Conservation (phyloP, 2,329 filamentous ascomycete species). For the Nemania sp. region DNA sequence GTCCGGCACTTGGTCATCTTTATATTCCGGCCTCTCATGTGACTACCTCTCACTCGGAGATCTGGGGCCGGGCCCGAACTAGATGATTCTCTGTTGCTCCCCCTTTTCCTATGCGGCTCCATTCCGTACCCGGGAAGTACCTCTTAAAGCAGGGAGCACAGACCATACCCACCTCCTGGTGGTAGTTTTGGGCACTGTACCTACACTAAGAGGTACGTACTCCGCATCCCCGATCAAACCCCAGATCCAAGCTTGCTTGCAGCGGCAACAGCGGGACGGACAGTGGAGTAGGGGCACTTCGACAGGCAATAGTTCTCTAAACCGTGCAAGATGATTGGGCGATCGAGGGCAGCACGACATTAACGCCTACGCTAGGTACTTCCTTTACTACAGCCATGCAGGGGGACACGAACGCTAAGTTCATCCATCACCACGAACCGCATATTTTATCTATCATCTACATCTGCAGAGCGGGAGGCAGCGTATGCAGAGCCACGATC, state of each 20-base stretch:
- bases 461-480: slow-evolving; percentile 8
- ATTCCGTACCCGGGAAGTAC: neutral
- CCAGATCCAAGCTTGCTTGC: neutral
- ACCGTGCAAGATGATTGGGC: slow-evolving; percentile 23
- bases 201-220: neutral
- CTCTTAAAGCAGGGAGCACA: neutral
- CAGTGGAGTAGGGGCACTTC: neutral
- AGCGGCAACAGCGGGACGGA: neutral
- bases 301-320: too few species aligned
- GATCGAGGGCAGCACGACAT: neutral
- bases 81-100: slow-evolving; percentile 1
- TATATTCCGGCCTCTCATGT: neutral
- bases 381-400: too few species aligned
- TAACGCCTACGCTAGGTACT: neutral
- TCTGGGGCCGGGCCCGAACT: slow-evolving; percentile 8
- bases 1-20: neutral
- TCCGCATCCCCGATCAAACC: neutral
- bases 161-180: neutral
- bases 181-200: neutral
- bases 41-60: neutral
- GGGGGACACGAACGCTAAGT: neutral
- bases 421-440: slow-evolving; percentile 3
- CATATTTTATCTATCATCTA: neutral
- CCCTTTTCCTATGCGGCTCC: slow-evolving; percentile 19
- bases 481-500: slow-evolving; percentile 2